Evolutionary conservation across 805 yeast genomes (phyloP).

Genomic region (Saccharomyces eubayanus): DNA sequence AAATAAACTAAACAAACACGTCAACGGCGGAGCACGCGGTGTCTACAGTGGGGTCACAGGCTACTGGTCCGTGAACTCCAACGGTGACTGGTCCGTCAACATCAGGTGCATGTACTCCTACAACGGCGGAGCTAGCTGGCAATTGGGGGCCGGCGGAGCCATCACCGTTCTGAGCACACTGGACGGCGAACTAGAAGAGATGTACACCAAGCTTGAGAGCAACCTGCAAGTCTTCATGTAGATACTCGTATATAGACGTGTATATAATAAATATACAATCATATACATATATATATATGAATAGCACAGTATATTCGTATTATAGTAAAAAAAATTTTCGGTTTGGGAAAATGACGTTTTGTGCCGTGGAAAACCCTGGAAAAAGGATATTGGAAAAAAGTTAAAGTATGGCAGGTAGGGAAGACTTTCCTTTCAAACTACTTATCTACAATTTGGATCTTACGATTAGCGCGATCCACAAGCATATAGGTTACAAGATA

Average conservation of each 20-base stretch:
- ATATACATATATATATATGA: background rate
- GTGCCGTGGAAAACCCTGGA: background rate
- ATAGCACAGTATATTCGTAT: background rate
- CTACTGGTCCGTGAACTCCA: conserved; percentile 82
- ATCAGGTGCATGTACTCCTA: conserved; percentile 77
- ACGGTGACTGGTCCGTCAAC: conserved; percentile 93
- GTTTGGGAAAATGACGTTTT: background rate
- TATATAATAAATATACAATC: too few species aligned
- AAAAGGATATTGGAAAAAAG: background rate
- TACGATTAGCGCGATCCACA: background rate
- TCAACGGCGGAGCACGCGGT: conserved; percentile 44
- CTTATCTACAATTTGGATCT: background rate
- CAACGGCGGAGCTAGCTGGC: conserved; percentile 47
- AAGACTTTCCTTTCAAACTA: background rate
- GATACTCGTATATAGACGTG: background rate
- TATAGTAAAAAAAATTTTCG: background rate
- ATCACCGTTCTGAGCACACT: conserved; percentile 77
- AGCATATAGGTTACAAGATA: background rate
- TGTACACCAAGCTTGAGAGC: conserved; percentile 71
- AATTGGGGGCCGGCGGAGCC: conserved; percentile 98
- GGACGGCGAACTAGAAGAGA: conserved; percentile 89
- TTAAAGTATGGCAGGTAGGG: background rate
- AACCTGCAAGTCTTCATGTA: conserved; percentile 61
- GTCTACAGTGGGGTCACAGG: conserved; percentile 93
- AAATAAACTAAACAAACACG: conserved; percentile 28